phyloP scores from a whole-genome alignment of 306 rosid genomes.

The Dalbergia oliveri region DNA sequence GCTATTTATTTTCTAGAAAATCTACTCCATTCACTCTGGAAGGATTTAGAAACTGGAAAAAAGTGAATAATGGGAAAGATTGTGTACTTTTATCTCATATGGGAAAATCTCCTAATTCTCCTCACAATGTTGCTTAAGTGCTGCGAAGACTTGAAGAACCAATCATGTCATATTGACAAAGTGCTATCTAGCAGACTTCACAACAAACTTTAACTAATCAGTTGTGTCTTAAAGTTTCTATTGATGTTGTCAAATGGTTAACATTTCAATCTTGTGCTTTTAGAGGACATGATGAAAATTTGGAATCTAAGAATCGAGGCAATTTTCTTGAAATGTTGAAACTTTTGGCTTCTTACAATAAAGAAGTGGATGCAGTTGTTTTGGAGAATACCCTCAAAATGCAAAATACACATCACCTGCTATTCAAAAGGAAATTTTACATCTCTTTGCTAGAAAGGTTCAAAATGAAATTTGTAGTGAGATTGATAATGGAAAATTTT shows the following conservation, averaged over 20 bases:
- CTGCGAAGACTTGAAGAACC: too few species aligned
- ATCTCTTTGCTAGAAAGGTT: neutral
- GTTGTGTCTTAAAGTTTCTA: neutral
- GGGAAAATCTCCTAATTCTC: too few species aligned
- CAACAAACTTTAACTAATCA: too few species aligned
- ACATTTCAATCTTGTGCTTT: conserved; percentile 7
- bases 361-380: neutral
- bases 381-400: neutral
- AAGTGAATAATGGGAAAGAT: too few species aligned
- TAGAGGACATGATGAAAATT: neutral
- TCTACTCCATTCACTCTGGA: too few species aligned
- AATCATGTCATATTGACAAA: neutral
- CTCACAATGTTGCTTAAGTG: too few species aligned
- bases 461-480: too few species aligned
- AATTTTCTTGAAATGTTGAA: neutral
- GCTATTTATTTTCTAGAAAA: too few species aligned
- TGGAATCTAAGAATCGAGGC: neutral
- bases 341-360: neutral
- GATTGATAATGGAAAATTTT: too few species aligned
- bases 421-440: neutral
- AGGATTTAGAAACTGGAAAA: too few species aligned
- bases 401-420: neutral
- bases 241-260: neutral
- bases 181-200: too few species aligned
- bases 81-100: too few species aligned